Evolutionary conservation across 306 rosid species (phyloP).

Genomic region (Luffa acutangula): DNA sequence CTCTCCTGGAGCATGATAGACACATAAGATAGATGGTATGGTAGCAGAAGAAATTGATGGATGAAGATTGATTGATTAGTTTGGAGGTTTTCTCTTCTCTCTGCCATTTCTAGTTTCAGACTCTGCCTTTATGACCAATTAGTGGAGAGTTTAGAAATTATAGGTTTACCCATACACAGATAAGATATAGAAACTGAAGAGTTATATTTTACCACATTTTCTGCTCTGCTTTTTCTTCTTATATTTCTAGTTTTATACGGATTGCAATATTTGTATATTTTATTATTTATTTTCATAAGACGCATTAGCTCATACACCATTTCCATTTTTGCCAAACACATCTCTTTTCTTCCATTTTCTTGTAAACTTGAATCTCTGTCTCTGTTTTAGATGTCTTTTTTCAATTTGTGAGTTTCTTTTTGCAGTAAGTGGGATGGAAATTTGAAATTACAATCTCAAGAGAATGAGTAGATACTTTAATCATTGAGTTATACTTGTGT

Average conservation of each 20-base stretch:
- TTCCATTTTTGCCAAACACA: background rate
- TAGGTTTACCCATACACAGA: conserved; percentile 5
- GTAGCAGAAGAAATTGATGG: conserved; percentile 2
- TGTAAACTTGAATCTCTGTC: background rate
- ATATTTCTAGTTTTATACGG: background rate
- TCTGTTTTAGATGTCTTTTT: background rate
- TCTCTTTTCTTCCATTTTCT: background rate
- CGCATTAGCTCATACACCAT: background rate
- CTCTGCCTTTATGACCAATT: background rate
- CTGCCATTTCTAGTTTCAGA: background rate
- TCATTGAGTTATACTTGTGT: background rate
- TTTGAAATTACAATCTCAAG: no score
- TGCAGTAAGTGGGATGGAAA: no score
- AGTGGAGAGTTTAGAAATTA: conserved; percentile 10
- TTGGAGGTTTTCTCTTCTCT: background rate
- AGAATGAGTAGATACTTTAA: no score
- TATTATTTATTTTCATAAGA: background rate
- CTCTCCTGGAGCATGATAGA: background rate
- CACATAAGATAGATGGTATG: background rate
- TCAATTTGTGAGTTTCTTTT: background rate
- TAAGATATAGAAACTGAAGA: conserved; percentile 6
- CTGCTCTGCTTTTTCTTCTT: background rate
- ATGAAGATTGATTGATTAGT: background rate
- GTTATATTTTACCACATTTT: background rate
- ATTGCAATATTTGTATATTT: background rate